A percentile compares a stretch with the other conserved stretches of the same genome.
Evolutionary conservation across 441 rosid genomes (phyloP).

Genomic region (Pelargonium myrrhifolium): DNA sequence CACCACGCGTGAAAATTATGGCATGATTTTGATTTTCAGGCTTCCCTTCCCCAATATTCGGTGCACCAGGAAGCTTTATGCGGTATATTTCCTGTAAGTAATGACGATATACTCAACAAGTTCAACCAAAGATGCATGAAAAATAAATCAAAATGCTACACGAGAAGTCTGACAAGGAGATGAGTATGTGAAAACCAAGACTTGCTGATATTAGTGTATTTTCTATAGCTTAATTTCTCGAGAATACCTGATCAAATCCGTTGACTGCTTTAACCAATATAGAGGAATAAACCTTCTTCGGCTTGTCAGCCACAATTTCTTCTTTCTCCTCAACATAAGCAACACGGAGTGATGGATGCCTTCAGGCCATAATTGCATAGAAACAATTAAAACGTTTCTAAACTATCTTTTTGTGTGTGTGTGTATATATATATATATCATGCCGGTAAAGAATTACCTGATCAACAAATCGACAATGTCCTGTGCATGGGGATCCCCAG

Average conservation of each 20-base stretch:
- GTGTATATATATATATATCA: neutral
- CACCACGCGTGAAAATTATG: slow-evolving; percentile 90
- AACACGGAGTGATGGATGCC: slow-evolving; percentile 90
- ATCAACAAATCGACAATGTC: slow-evolving; percentile 81
- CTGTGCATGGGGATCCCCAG: slow-evolving; percentile 88
- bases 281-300: slow-evolving; percentile 65
- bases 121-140: neutral
- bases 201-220: slow-evolving; percentile 1
- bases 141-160: neutral
- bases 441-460: slow-evolving; percentile 38
- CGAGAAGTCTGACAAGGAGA: neutral
- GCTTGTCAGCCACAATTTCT: slow-evolving; percentile 37
- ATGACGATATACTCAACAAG: slow-evolving; percentile 9
- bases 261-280: slow-evolving; percentile 78
- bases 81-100: slow-evolving; percentile 72
- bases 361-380: slow-evolving; percentile 27
- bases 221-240: neutral
- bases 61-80: slow-evolving; percentile 91
- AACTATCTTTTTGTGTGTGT: slow-evolving; percentile 3
- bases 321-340: slow-evolving; percentile 98
- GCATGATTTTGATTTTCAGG: slow-evolving; percentile 99
- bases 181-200: neutral
- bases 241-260: slow-evolving; percentile 67
- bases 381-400: slow-evolving; percentile 17
- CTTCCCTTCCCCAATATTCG: slow-evolving; percentile 96